phyloP scores from a whole-genome alignment of 2,329 filamentous ascomycete species.

The Calonectria pseudoreteaudii region DNA sequence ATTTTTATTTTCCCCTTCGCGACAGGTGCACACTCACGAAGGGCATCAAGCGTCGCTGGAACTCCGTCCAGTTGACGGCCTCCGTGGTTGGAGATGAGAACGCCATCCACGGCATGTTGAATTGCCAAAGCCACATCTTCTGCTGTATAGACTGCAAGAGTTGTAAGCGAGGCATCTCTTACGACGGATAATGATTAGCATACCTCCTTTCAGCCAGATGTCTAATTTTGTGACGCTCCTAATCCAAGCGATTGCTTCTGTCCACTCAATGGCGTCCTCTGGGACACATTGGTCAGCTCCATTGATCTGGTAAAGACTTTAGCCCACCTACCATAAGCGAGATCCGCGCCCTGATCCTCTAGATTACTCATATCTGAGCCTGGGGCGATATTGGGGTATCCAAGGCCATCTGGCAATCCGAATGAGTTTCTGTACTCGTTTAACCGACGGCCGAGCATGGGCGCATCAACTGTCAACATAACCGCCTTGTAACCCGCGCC shows the following conservation, averaged over 20 bases:
- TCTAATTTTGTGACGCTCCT: conserved; percentile 2
- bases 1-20: conserved; percentile 69
- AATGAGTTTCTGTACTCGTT: conserved; percentile 39
- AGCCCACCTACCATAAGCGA: not conserved
- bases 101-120: conserved; percentile 42
- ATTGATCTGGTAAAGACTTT: not conserved
- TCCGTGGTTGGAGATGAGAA: conserved; percentile 40
- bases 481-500: conserved; percentile 39
- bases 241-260: not conserved
- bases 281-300: not conserved
- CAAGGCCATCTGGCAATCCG: conserved; percentile 27
- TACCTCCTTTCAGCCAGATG: conserved; percentile 4
- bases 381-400: conserved; percentile 25
- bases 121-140: conserved; percentile 45
- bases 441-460: conserved; percentile 35
- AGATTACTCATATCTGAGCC: conserved; percentile 15
- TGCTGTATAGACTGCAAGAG: conserved; percentile 38
- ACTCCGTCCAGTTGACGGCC: conserved; percentile 52
- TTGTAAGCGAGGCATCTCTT: not conserved
- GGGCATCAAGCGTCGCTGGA: conserved; percentile 65
- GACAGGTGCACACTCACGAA: conserved; percentile 71
- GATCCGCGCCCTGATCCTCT: not conserved
- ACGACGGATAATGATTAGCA: not conserved
- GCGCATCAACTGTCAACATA: conserved; percentile 41
- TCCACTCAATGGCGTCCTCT: not conserved